These are phyloP conservation scores for Candida hispaniensis DNA, from an alignment of 805 yeast species.

Conservation along the genomic window DNA sequence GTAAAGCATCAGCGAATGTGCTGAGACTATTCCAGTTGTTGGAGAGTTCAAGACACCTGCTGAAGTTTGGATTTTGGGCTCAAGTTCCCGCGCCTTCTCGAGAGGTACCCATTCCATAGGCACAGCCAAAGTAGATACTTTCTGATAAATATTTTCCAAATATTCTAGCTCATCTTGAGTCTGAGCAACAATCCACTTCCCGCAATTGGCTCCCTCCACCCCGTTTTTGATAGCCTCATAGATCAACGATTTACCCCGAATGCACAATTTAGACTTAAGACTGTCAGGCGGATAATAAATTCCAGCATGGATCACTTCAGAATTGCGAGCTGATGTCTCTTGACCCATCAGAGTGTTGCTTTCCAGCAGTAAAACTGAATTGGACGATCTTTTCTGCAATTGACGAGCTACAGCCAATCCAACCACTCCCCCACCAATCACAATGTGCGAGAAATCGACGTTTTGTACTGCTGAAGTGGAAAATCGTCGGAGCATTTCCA, in stretches of 20 bases:
- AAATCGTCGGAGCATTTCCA: not conserved
- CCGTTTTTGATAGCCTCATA: constrained; percentile 41
- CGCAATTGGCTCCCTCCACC: constrained; percentile 54
- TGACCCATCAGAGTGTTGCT: constrained; percentile 54
- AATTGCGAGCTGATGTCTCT: constrained; percentile 82
- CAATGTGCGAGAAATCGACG: constrained; percentile 55
- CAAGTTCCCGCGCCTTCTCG: constrained; percentile 36
- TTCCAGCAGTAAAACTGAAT: constrained; percentile 56
- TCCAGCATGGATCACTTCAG: constrained; percentile 91
- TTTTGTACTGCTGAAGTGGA: not conserved
- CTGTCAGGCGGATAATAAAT: constrained; percentile 64
- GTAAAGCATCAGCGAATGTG: constrained; percentile 63
- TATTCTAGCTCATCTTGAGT: constrained; percentile 49
- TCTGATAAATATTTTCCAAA: constrained; percentile 42
- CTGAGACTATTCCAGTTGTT: constrained; percentile 73
- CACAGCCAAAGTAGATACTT: constrained; percentile 42
- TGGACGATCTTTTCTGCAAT: constrained; percentile 37
- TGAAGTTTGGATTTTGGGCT: constrained; percentile 58
- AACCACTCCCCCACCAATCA: constrained; percentile 77
- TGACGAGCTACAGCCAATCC: constrained; percentile 76
- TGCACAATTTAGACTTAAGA: constrained; percentile 58
- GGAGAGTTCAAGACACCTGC: constrained; percentile 61
- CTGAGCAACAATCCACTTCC: constrained; percentile 79
- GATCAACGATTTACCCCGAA: constrained; percentile 60
- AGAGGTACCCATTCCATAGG: constrained; percentile 48